Evolutionary conservation across 306 rosid genomes (phyloP).

Genomic region (Ammopiptanthus mongolicus): DNA sequence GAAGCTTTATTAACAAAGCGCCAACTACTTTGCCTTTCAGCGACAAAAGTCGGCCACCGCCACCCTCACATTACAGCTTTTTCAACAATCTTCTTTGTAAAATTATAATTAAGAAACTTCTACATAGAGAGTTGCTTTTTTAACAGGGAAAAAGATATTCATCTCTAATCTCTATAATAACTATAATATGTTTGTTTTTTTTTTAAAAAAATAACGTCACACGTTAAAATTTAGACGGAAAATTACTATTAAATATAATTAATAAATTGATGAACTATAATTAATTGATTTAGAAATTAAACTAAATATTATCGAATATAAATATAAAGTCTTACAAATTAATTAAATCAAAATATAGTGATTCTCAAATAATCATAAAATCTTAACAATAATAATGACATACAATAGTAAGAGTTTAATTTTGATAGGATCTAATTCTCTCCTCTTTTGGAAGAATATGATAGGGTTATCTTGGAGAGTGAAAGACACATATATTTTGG

Average conservation of each 20-base stretch:
- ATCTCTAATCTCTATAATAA: not conserved
- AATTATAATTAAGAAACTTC: not conserved
- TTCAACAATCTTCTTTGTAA: not conserved
- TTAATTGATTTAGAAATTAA: no score
- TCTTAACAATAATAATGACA: no score
- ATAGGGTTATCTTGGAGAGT: no score
- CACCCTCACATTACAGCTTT: constrained; percentile 18
- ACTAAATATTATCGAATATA: no score
- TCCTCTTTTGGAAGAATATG: no score
- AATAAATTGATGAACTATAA: no score
- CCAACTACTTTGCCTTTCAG: not conserved
- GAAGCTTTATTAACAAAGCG: not conserved
- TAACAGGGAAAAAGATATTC: not conserved
- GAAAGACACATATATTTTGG: no score
- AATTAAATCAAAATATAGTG: not conserved
- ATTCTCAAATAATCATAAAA: not conserved
- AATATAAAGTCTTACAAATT: not conserved
- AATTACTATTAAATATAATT: not conserved
- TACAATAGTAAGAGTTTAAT: no score
- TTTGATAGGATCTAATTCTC: no score
- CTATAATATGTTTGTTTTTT: no score
- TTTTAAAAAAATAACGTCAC: no score
- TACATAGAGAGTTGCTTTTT: not conserved
- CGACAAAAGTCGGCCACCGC: constrained; percentile 21
- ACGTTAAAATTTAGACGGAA: no score